These are phyloP conservation scores for Naegleria gruberi DNA, from an alignment of 208 protist species.

Conservation along the genomic window DNA sequence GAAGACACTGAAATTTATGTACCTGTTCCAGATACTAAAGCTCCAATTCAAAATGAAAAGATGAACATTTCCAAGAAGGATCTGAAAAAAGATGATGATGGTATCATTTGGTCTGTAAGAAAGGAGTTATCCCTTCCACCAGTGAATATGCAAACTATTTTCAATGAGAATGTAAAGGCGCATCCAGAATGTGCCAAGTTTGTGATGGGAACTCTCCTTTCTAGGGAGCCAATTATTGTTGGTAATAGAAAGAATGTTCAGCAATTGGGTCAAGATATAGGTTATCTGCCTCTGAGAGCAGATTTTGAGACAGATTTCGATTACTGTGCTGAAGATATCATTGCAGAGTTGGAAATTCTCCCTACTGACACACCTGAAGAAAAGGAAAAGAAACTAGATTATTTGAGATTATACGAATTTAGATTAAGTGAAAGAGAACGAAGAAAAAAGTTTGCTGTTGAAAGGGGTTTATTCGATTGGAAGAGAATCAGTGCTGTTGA, in stretches of 20 bases:
- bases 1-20: neutral
- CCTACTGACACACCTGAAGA: neutral
- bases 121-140: neutral
- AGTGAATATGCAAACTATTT: neutral
- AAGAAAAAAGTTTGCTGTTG: slow-evolving; percentile 5
- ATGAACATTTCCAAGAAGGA: neutral
- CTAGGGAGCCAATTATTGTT: neutral
- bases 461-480: neutral
- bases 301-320: slow-evolving; percentile 21
- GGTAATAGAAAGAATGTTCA: neutral
- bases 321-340: neutral
- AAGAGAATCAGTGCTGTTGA: neutral
- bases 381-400: slow-evolving; percentile 1
- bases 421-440: slow-evolving; percentile 12
- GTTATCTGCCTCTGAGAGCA: neutral
- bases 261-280: neutral
- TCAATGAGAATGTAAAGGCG: neutral
- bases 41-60: neutral
- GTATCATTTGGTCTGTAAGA: neutral
- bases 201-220: neutral
- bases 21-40: neutral
- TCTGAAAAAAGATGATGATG: neutral
- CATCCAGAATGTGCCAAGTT: neutral
- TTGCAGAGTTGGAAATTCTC: slow-evolving; percentile 12
- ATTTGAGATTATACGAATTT: neutral